A percentile compares a stretch with the other conserved stretches of the same genome.
Evolutionary conservation across 106 monocot genomes (phyloP).

Genomic region (Dioscorea dumetorum): DNA sequence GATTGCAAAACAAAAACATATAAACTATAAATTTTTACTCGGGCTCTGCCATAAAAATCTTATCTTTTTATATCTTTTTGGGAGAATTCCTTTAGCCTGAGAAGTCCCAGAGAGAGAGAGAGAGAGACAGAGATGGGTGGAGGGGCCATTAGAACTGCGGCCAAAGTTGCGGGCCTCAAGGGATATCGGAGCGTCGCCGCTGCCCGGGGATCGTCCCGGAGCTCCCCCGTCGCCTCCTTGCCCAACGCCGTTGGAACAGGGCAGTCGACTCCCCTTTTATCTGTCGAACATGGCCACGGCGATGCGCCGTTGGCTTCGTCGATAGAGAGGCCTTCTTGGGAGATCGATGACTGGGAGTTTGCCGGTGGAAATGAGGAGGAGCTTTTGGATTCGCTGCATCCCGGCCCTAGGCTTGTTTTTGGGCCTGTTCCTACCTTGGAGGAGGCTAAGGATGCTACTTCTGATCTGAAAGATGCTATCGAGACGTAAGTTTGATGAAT

Average conservation of each 20-base stretch:
- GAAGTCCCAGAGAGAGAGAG: no score
- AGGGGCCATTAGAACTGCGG: conserved; percentile 44
- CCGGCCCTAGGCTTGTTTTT: conserved; percentile 47
- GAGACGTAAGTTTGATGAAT: conserved; percentile 29
- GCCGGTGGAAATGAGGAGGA: conserved; percentile 14
- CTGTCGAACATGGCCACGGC: conserved; percentile 2
- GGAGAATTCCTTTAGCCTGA: no score
- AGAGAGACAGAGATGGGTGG: conserved; percentile 64
- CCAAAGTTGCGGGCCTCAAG: conserved; percentile 26
- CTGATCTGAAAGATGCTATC: conserved; percentile 52
- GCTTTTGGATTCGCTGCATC: conserved; percentile 3
- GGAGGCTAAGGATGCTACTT: conserved; percentile 55
- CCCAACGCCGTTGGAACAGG: conserved; percentile 6
- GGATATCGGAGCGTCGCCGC: conserved; percentile 6
- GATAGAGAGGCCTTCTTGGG: conserved; percentile 18
- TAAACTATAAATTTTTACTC: no score
- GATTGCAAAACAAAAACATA: no score
- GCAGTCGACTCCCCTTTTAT: conserved; percentile 6
- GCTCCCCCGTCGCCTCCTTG: background rate
- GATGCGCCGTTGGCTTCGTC: background rate
- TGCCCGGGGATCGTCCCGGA: background rate
- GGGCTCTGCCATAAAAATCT: no score
- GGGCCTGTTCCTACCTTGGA: conserved; percentile 43
- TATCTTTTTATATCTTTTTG: no score
- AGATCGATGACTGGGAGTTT: conserved; percentile 30